Base-by-base conservation (phyloP, 208 protist genomes). In the Wallacemonas sp. region DNA sequence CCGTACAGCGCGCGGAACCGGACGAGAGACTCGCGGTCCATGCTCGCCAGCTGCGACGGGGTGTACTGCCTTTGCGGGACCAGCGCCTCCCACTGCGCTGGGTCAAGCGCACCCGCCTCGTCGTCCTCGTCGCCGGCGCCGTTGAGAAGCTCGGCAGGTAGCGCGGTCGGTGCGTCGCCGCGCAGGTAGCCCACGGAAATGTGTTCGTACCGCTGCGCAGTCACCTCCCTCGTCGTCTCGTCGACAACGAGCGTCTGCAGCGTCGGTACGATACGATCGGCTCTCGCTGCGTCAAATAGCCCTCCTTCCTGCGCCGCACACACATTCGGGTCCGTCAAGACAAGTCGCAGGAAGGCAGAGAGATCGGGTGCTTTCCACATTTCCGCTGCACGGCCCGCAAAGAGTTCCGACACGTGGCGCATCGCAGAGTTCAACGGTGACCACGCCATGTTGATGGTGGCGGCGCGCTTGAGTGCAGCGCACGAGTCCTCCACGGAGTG, bases 311-410 rank as follows among this genome's bases (percentile, higher is more conserved):
- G 27, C 36, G 8, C 12, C 21, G 24, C 26, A 38, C 24, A 46
- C 17, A 42, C 55, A 2, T 63, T 38, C 37, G 27, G 2, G 22
- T 19, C 4, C 6, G 42, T 52, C 17, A 37, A 9, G 0, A 45
- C 42, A 6, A 13, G 33, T 27, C 62, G 68, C 39, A 77, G 63
- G 34, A 79, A 41, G 32, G 44, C 17, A 27, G 68, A 41, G 21
- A 74, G 61, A 33, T 84, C 81, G 29, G 63, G 66, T 29, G 81
- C 60, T 48, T 83, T 90, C 90, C 90, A 95, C 53, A 95, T 78
- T 50, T 95, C 87, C 42, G 73, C 73, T 39, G 88, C 82, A 6
- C 85, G 73, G n/a, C 66, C 71, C 0, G 81, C 83, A 53, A 91
- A 93, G 17, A 92, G 68, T 0, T 73, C 63, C 0, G 66, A 72